Evolutionary conservation across 2,329 filamentous ascomycete species (phyloP).

Genomic region (Didymellaceae sp.): DNA sequence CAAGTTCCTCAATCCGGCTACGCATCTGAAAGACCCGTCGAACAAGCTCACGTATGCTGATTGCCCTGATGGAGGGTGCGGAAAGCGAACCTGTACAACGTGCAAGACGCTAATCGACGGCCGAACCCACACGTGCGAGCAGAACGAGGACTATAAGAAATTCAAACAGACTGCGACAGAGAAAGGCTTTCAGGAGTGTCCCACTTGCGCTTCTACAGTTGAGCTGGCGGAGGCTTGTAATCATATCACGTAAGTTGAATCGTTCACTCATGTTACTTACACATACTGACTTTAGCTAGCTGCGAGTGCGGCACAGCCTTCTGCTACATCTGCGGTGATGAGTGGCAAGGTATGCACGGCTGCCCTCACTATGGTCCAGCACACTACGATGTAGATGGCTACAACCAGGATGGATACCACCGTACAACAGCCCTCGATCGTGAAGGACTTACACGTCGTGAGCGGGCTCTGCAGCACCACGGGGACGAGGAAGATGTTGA

Average conservation of each 20-base stretch:
- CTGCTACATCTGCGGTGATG: constrained; percentile 44
- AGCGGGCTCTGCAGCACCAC: constrained; percentile 14
- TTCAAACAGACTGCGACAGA: constrained; percentile 34
- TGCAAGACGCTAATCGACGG: constrained; percentile 31
- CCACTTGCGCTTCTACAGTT: constrained; percentile 30
- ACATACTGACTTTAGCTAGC: constrained; percentile 14
- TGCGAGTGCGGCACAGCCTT: constrained; percentile 40
- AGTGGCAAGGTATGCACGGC: constrained; percentile 38
- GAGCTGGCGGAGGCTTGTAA: constrained; percentile 45
- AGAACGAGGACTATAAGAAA: constrained; percentile 28
- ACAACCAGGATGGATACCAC: constrained; percentile 42
- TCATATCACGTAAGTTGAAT: constrained; percentile 34
- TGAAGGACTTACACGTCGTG: constrained; percentile 26
- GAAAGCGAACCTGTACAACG: constrained; percentile 29
- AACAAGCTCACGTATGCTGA: constrained; percentile 27
- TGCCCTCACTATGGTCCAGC: constrained; percentile 43
- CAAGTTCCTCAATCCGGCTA: constrained; percentile 31
- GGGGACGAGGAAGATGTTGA: constrained; percentile 19
- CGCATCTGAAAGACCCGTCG: constrained; percentile 23
- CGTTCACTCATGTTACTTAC: background rate
- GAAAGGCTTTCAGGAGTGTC: constrained; percentile 40
- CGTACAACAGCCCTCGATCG: constrained; percentile 35
- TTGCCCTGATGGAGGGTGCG: constrained; percentile 30
- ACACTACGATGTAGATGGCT: constrained; percentile 39
- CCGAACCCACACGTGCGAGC: constrained; percentile 28